Evolutionary conservation across 495 filamentous ascomycete genomes (phyloP).

Genomic region (Cryomyces minteri): DNA sequence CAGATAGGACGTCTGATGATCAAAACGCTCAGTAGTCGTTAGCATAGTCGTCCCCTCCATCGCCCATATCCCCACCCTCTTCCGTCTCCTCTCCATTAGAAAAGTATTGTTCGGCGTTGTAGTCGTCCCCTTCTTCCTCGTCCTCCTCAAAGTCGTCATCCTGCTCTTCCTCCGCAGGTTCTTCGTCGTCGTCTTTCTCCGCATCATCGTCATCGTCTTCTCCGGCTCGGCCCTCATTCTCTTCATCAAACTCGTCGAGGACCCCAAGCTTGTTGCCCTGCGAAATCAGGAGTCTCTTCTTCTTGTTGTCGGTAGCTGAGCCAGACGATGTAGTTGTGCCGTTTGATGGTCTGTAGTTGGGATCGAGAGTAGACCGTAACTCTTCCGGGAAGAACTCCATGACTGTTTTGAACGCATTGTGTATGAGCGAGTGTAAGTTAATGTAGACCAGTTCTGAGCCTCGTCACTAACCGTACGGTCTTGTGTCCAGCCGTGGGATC

Average conservation of each 20-base stretch:
- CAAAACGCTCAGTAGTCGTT: no score
- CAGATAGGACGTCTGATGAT: no score
- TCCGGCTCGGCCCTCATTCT: no score
- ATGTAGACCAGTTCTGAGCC: not conserved
- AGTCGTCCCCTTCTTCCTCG: no score
- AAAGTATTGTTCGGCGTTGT: no score
- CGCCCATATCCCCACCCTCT: no score
- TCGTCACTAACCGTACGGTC: slow-evolving; percentile 28
- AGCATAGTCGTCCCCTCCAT: no score
- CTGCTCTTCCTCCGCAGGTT: no score
- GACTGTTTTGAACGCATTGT: slow-evolving; percentile 16
- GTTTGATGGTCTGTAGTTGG: slow-evolving; percentile 8
- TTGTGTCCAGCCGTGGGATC: slow-evolving; percentile 29
- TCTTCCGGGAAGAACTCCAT: slow-evolving; percentile 39
- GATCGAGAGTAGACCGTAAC: slow-evolving; percentile 30
- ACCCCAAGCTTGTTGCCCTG: slow-evolving; percentile 8
- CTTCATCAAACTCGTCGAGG: slow-evolving; percentile 27
- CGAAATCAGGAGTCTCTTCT: slow-evolving; percentile 9
- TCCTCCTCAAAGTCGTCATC: no score
- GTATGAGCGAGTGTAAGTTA: not conserved
- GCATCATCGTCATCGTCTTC: no score
- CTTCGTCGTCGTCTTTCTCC: no score
- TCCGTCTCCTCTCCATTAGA: no score
- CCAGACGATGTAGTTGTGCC: slow-evolving; percentile 19
- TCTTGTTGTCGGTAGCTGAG: slow-evolving; percentile 17